Percentiles rank a stretch among this genome's conserved stretches.
Evolutionary conservation across 2,329 filamentous ascomycete genomes (phyloP).

Genomic region (Chaetomium olivaceum): DNA sequence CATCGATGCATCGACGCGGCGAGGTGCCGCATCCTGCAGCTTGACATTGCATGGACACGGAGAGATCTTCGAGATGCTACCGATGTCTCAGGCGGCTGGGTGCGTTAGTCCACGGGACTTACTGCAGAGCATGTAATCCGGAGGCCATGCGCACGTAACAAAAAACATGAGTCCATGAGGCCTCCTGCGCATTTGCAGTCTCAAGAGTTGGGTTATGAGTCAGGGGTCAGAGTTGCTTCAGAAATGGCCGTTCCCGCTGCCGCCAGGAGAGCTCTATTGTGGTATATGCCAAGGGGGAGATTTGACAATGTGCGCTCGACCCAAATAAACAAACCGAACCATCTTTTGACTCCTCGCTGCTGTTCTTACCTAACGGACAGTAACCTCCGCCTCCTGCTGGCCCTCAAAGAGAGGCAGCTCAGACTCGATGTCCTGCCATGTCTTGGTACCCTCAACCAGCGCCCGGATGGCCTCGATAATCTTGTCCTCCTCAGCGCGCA

Average conservation of each 20-base stretch:
- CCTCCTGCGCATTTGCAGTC: not conserved
- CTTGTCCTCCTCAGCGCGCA: constrained; percentile 77
- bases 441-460: constrained; percentile 53
- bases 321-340: not conserved
- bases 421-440: constrained; percentile 68
- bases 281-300: constrained; percentile 1
- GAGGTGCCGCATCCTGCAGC: constrained; percentile 11
- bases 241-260: not conserved
- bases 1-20: constrained; percentile 6
- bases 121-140: not conserved
- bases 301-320: constrained; percentile 7
- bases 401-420: constrained; percentile 83
- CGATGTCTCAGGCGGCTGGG: constrained; percentile 6
- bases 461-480: constrained; percentile 72
- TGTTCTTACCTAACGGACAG: constrained; percentile 25
- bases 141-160: constrained; percentile 8
- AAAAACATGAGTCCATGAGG: not conserved
- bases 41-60: constrained; percentile 6
- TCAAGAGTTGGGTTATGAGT: not conserved
- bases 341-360: not conserved
- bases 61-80: not conserved
- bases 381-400: constrained; percentile 63
- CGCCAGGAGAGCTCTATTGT: constrained; percentile 3
- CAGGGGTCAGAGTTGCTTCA: not conserved
- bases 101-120: not conserved